Percentiles rank a stretch among this genome's conserved stretches.
These are phyloP conservation scores for Chlamydomonas applanata DNA, from an alignment of 139 green algal genomes.

Conservation along the genomic window DNA sequence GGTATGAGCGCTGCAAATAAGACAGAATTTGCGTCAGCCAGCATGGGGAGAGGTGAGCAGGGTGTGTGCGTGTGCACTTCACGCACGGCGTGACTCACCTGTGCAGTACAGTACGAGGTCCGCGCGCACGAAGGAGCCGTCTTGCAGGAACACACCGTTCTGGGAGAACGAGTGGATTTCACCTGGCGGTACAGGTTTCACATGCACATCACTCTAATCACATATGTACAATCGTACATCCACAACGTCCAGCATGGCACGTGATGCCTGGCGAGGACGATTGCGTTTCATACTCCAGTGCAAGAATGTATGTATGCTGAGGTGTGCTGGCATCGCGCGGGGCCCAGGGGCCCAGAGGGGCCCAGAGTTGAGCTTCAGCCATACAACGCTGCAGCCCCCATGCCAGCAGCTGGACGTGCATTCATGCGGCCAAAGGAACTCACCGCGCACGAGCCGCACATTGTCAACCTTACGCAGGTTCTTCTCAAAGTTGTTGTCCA, in stretches of 20 bases:
- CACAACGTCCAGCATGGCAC: background rate
- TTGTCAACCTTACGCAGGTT: conserved; percentile 1
- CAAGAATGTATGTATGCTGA: background rate
- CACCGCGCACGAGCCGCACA: background rate
- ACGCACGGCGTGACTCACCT: background rate
- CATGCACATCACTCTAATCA: too few relatives aligned
- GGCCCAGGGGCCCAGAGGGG: too few relatives aligned
- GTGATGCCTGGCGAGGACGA: background rate
- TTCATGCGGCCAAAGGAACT: background rate
- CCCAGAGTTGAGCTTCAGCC: too few relatives aligned
- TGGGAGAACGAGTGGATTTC: background rate
- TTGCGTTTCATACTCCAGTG: background rate
- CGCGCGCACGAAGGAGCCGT: conserved; percentile 13
- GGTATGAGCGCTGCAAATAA: too few relatives aligned
- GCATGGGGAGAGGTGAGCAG: too few relatives aligned
- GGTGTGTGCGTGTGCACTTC: too few relatives aligned
- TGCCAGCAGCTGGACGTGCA: too few relatives aligned
- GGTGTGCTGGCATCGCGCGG: too few relatives aligned
- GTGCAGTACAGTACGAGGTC: conserved; percentile 44
- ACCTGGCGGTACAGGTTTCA: background rate
- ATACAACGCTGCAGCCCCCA: too few relatives aligned
- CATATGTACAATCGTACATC: too few relatives aligned
- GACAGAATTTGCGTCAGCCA: too few relatives aligned
- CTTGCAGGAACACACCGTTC: conserved; percentile 17
- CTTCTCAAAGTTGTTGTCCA: conserved; percentile 31